Evolutionary conservation across 2,329 filamentous ascomycete genomes (phyloP).

Genomic region (Colletotrichum sp.): DNA sequence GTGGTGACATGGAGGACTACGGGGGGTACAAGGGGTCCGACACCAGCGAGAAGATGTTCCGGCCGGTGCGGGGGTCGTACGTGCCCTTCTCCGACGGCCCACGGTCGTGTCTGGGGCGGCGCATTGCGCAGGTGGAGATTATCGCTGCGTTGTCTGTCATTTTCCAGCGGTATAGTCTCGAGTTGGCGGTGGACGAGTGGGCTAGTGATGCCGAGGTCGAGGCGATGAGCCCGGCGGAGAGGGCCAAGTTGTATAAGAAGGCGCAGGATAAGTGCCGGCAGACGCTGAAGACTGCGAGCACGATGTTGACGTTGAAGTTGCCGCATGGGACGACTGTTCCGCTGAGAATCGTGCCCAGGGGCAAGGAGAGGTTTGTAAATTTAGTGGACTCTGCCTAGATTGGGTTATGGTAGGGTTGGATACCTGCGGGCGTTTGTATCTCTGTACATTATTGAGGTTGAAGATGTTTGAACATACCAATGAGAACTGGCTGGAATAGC

Average conservation of each 20-base stretch:
- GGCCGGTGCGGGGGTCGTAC: conserved; percentile 60
- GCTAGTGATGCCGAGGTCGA: conserved; percentile 58
- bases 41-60: conserved; percentile 66
- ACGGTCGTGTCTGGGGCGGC: conserved; percentile 61
- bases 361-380: conserved; percentile 69
- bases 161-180: conserved; percentile 67
- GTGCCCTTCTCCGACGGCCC: conserved; percentile 65
- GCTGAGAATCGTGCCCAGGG: conserved; percentile 71
- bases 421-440: background rate
- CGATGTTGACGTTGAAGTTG: conserved; percentile 77
- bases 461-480: background rate
- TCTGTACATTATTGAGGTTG: background rate
- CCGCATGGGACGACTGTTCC: conserved; percentile 64
- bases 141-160: conserved; percentile 59
- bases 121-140: conserved; percentile 66
- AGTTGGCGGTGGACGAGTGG: conserved; percentile 71
- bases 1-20: conserved; percentile 48
- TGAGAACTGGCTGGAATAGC: background rate
- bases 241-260: conserved; percentile 61
- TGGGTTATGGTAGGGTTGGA: background rate
- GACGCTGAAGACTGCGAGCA: conserved; percentile 59
- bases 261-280: conserved; percentile 60
- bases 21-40: conserved; percentile 66
- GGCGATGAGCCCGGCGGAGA: conserved; percentile 50
- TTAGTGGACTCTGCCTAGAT: conserved; percentile 31